These are phyloP conservation scores for Ogataea methylovora DNA, from an alignment of 805 yeast species.

Conservation along the genomic window DNA sequence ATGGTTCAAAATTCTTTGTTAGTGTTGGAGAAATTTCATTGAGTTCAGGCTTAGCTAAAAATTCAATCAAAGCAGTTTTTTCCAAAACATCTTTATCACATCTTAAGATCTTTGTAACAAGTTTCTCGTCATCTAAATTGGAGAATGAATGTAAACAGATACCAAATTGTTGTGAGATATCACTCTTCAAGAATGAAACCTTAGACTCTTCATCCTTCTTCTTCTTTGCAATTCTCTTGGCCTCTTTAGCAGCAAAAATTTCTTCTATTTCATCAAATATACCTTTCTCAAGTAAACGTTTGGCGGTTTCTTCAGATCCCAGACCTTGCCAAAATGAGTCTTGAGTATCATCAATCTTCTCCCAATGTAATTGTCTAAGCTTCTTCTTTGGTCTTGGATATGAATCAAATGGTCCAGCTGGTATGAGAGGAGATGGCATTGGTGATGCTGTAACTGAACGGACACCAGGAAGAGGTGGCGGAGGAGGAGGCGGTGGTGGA, in stretches of 20 bases:
- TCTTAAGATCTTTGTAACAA: conserved; percentile 61
- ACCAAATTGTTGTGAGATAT: conserved; percentile 90
- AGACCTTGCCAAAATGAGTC: conserved; percentile 80
- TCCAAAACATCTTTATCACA: conserved; percentile 70
- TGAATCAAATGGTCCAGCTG: conserved; percentile 32
- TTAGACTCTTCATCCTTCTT: conserved; percentile 45
- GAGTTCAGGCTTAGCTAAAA: conserved; percentile 68
- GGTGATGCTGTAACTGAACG: conserved; percentile 6
- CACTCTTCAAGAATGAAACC: conserved; percentile 68
- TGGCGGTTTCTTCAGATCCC: conserved; percentile 51
- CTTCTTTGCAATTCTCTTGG: conserved; percentile 39
- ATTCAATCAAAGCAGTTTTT: conserved; percentile 73
- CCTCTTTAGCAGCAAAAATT: conserved; percentile 79
- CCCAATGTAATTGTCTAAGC: conserved; percentile 96
- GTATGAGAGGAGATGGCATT: conserved; percentile 16
- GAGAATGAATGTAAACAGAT: conserved; percentile 82
- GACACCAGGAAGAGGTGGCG: conserved; percentile 10
- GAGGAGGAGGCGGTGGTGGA: conserved; percentile 24
- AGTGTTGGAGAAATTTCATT: conserved; percentile 67
- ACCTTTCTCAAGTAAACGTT: conserved; percentile 66
- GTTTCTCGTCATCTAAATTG: conserved; percentile 49
- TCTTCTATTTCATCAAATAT: conserved; percentile 77
- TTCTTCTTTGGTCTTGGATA: conserved; percentile 67
- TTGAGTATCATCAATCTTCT: conserved; percentile 75
- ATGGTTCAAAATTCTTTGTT: conserved; percentile 71